Base-by-base conservation (phyloP, 2,329 filamentous ascomycete genomes). In the Fusarium decemcellulare region DNA sequence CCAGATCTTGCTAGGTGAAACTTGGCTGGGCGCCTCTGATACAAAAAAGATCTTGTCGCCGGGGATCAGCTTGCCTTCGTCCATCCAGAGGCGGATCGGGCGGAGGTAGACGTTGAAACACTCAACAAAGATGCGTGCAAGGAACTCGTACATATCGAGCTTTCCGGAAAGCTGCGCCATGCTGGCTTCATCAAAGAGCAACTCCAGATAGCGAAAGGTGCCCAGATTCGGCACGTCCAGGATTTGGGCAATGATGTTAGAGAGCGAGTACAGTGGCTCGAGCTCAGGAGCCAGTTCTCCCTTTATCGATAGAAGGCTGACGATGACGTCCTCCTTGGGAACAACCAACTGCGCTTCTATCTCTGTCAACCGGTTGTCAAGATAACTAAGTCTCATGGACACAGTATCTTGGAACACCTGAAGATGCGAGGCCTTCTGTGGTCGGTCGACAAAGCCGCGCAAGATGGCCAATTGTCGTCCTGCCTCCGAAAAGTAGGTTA, bases 11-110 rank as follows among this genome's bases (percentile, higher is more conserved):
- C 88, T 84, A 12, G 88, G 80, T 4, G 92, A 87, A 18, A 88
- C 85, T 34, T 87, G 82, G 5, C 84, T 83, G 6, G 86, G 79
- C 4, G 85, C 83, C 61, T 91, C 86, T 4, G 86, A 86, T 6
- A 97, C 86, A 73, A 97, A 97, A 76, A 97, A 96, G 1, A 89
- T 86, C 65, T 89, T 88, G 69, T 94, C 90, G 2, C 86, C 85
- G 1, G 86, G 80, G 3, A 88, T 82, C 5, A 97, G 81, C 57
- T 90, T 88, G 1, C 95, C 95, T 39, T 89, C 86, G 72, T 93
- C 90, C 90, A 97, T 95, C 95, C 95, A 98, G 15, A 86, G 82
- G 37, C 91, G 87, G 46, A 98, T 91, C 0, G 94, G 93, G 40
- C 90, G 90, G 39, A 97, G 85, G 77, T 97, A 98, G 2, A 93